Evolutionary conservation across 768 basidiomycete genomes (phyloP), one percentile per base, ranked within the genome.

Genomic region (Lactarius indigo): DNA sequence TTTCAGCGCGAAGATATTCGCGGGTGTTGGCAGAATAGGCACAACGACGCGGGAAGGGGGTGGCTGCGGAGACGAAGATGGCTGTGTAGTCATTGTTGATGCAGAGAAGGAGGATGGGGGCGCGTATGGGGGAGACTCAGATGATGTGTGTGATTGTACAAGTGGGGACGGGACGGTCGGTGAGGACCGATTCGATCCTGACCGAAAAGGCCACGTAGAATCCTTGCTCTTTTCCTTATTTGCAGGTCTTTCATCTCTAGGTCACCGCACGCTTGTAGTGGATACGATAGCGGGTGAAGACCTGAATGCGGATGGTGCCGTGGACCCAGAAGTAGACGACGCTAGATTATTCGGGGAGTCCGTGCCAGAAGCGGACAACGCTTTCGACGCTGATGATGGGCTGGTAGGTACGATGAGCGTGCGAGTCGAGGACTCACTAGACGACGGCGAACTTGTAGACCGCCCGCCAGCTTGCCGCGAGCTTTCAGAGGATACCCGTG

Each of bases 81-180:
- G 30, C 31, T 61, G 39, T 8, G 39, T 20, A 7, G 58, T 31
- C 3, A 54, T 31, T 23, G 62, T 59, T 37, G 66, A 68, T n/a
- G 66, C 66, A 12, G 66, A 68, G 58, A 68, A 68, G 33, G 66
- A 68, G 28, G 66, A 68, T n/a, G 66, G 66, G 26, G 66, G 64
- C 10, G 66, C 66, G 23, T 68, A 68, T 2, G 66, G 66, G 28
- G 63, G 66, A 20, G 57, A 64, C 9, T 64, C 66, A 5, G 41
- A 23, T 17, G 64, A 65, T 0, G 41, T 60, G 9, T 56, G 66
- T 37, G 63, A 60, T 64, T 68, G 66, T 8, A 39, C 58, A 31
- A 64, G 63, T 30, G 62, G 63, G 18, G 66, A 68, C 7, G 66
- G 33, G 26, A 64, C 63, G 10, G 62, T 47, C 28, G 66, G 66